Evolutionary conservation across 2,329 filamentous ascomycete species (phyloP).

Genomic region (Penicillium sp.): DNA sequence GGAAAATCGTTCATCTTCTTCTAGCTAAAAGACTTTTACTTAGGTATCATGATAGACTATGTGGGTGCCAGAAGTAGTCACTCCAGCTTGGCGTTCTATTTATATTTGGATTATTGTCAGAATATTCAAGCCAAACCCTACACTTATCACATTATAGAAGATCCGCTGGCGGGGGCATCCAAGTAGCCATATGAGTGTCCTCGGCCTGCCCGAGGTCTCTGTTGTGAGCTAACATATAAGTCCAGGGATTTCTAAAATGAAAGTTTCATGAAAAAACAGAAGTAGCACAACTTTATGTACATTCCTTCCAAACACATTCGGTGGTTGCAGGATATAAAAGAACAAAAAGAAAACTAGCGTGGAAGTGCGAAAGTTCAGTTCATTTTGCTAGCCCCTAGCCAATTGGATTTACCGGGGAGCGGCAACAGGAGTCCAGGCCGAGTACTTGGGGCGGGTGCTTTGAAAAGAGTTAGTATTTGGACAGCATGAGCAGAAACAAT

Average conservation of each 20-base stretch:
- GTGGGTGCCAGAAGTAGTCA: background rate
- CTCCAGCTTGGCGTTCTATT: background rate
- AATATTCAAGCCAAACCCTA: background rate
- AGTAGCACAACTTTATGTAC: slow-evolving; percentile 40
- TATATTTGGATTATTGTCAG: no score
- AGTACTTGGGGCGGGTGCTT: slow-evolving; percentile 36
- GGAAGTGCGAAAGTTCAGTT: slow-evolving; percentile 14
- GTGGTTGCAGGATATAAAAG: slow-evolving; percentile 8
- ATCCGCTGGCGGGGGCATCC: no score
- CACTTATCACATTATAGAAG: background rate
- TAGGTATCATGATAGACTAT: background rate
- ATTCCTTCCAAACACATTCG: slow-evolving; percentile 20
- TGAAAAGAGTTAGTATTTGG: slow-evolving; percentile 5
- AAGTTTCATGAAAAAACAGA: slow-evolving; percentile 25
- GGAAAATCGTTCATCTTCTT: slow-evolving; percentile 5
- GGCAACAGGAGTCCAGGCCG: slow-evolving; percentile 38
- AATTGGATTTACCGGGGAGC: slow-evolving; percentile 33
- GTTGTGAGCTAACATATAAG: background rate
- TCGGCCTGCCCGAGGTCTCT: background rate
- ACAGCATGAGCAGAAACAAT: background rate
- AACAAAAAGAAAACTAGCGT: slow-evolving; percentile 11
- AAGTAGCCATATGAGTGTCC: no score
- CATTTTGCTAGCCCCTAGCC: slow-evolving; percentile 15
- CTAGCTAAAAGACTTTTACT: background rate
- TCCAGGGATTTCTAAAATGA: slow-evolving; percentile 9